These are phyloP conservation scores for Alternaria atra DNA, from an alignment of 2,329 filamentous ascomycete species.

Conservation along the genomic window DNA sequence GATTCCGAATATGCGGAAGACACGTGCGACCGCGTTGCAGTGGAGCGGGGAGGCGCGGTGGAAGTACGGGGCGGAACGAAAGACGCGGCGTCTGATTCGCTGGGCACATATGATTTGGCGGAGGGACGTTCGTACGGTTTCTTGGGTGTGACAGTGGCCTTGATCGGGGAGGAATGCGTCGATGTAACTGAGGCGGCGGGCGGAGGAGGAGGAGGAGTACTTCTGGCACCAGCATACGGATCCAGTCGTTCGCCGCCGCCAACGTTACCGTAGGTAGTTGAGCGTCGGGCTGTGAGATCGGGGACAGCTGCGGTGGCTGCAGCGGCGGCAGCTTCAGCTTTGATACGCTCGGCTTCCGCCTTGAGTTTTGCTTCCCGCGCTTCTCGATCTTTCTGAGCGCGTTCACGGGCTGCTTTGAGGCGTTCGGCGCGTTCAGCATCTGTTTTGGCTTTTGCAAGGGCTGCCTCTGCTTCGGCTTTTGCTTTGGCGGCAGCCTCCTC, in stretches of 20 bases:
- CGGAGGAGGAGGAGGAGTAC: conserved; percentile 57
- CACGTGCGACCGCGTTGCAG: conserved; percentile 42
- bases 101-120: conserved; percentile 65
- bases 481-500: conserved; percentile 43
- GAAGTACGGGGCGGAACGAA: conserved; percentile 41
- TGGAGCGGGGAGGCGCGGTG: conserved; percentile 44
- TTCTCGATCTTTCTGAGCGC: conserved; percentile 50
- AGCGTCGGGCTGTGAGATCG: conserved; percentile 39
- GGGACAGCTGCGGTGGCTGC: conserved; percentile 32
- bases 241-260: conserved; percentile 74
- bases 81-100: conserved; percentile 53
- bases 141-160: conserved; percentile 51
- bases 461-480: conserved; percentile 41
- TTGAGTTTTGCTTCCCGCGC: conserved; percentile 49
- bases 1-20: conserved; percentile 72
- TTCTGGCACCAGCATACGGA: conserved; percentile 68
- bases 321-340: conserved; percentile 24
- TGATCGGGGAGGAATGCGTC: conserved; percentile 52
- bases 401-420: conserved; percentile 52
- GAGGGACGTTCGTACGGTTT: conserved; percentile 58
- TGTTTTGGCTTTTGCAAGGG: conserved; percentile 44
- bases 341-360: conserved; percentile 47
- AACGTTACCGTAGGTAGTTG: conserved; percentile 50
- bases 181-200: conserved; percentile 43
- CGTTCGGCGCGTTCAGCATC: conserved; percentile 41